These are phyloP conservation scores for Saccharomycopsis lassenensis DNA, from an alignment of 805 yeast genomes.

Conservation along the genomic window DNA sequence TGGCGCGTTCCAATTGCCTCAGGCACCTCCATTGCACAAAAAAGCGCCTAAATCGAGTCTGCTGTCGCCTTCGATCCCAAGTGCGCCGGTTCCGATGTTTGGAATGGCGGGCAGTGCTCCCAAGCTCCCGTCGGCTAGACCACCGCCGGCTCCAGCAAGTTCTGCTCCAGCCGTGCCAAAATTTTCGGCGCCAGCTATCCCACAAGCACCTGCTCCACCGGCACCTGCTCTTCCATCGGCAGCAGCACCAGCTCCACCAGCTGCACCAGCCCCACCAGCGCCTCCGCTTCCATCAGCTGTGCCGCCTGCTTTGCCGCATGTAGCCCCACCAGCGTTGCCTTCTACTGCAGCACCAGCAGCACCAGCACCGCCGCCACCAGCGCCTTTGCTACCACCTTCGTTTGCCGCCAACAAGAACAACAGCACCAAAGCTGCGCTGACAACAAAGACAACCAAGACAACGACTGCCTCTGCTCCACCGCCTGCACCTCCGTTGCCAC, in stretches of 20 bases:
- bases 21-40: no score
- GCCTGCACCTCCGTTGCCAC: constrained; percentile 20
- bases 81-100: constrained; percentile 17
- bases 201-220: constrained; percentile 11
- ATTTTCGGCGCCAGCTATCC: constrained; percentile 12
- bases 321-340: constrained; percentile 21
- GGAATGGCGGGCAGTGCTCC: constrained; percentile 10
- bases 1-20: constrained; percentile 9
- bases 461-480: constrained; percentile 17
- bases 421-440: constrained; percentile 22
- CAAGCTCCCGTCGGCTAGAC: constrained; percentile 17
- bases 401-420: background rate
- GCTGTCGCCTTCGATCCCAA: constrained; percentile 2
- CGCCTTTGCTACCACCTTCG: constrained; percentile 17
- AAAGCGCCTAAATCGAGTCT: constrained; percentile 1
- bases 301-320: constrained; percentile 14
- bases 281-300: constrained; percentile 20
- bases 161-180: constrained; percentile 15
- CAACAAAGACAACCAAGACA: constrained; percentile 23
- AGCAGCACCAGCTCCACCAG: constrained; percentile 23
- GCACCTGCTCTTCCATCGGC: constrained; percentile 15
- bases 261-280: constrained; percentile 19
- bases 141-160: constrained; percentile 14
- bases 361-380: constrained; percentile 13
- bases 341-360: constrained; percentile 20